phyloP scores from a whole-genome alignment of 2,329 filamentous ascomycete species.

The Claviceps sp. region DNA sequence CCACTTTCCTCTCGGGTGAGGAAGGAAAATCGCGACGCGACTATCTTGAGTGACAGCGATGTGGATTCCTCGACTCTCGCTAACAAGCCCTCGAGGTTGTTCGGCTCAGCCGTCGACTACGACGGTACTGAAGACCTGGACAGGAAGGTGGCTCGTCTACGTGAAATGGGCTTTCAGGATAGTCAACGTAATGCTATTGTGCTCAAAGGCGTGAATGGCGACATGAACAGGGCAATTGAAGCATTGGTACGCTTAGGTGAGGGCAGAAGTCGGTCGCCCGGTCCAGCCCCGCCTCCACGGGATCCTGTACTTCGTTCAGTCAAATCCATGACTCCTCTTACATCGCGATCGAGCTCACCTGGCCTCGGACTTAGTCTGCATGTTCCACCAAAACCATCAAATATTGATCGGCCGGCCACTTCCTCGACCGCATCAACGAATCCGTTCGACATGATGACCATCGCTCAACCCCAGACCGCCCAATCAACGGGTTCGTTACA shows the following conservation, averaged over 20 bases:
- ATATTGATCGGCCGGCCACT: slow-evolving; percentile 22
- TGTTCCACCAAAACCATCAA: slow-evolving; percentile 15
- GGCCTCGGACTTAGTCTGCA: slow-evolving; percentile 20
- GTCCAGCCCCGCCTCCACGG: slow-evolving; percentile 25
- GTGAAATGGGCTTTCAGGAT: slow-evolving; percentile 87
- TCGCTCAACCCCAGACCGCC: slow-evolving; percentile 45
- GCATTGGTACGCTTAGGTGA: slow-evolving; percentile 73
- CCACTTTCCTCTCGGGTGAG: slow-evolving; percentile 48
- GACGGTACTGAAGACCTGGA: slow-evolving; percentile 49
- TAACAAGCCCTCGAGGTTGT: slow-evolving; percentile 54
- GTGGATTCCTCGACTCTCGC: slow-evolving; percentile 26
- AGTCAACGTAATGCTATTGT: slow-evolving; percentile 69
- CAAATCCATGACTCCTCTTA: slow-evolving; percentile 41
- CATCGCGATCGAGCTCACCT: slow-evolving; percentile 19
- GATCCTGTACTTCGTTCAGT: slow-evolving; percentile 35
- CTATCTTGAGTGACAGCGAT: slow-evolving; percentile 9
- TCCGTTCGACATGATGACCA: slow-evolving; percentile 50
- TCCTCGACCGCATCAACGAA: slow-evolving; percentile 43
- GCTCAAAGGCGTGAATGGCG: slow-evolving; percentile 70
- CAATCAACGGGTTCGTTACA: slow-evolving; percentile 51
- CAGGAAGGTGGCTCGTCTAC: slow-evolving; percentile 60
- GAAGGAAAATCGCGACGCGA: slow-evolving; percentile 30
- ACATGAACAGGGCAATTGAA: slow-evolving; percentile 77
- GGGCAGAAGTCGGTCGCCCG: slow-evolving; percentile 33
- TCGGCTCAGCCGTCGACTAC: slow-evolving; percentile 53